phyloP scores from a whole-genome alignment of 2,329 filamentous ascomycete species.

The Diatrype stigma region DNA sequence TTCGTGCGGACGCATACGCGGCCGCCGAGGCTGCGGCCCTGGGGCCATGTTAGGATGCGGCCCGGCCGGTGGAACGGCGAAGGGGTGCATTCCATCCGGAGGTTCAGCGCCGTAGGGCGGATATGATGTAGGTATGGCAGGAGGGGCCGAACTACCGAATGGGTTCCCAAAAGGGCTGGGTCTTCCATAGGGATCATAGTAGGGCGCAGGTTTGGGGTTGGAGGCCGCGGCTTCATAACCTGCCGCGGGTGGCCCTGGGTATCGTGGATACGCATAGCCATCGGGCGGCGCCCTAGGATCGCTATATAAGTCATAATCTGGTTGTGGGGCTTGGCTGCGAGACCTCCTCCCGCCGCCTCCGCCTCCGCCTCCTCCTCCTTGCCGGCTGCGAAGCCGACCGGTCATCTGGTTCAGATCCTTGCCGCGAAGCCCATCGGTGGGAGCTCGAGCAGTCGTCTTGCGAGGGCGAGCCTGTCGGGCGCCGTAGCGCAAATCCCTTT shows the following conservation, averaged over 20 bases:
- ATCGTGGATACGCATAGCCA: background rate
- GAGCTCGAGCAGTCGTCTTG: background rate
- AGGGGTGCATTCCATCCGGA: background rate
- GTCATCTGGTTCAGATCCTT: background rate
- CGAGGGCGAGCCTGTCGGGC: background rate
- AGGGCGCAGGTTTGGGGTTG: background rate
- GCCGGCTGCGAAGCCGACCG: background rate
- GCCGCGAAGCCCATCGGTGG: background rate
- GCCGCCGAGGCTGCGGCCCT: background rate
- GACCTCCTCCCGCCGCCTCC: background rate
- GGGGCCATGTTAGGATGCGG: background rate
- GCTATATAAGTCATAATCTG: background rate
- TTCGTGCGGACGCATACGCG: background rate
- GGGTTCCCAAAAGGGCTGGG: background rate
- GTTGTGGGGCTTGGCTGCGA: background rate
- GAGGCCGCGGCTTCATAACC: background rate
- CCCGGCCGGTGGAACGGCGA: background rate
- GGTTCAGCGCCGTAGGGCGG: background rate
- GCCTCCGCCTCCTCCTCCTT: too few species aligned
- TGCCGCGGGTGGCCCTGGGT: background rate
- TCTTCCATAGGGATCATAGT: background rate
- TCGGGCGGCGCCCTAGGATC: background rate
- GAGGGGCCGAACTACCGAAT: background rate
- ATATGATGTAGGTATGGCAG: background rate
- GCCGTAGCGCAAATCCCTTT: background rate